Base-by-base conservation (phyloP, 2,329 filamentous ascomycete species). In the Clarireedia homoeocarpa region DNA sequence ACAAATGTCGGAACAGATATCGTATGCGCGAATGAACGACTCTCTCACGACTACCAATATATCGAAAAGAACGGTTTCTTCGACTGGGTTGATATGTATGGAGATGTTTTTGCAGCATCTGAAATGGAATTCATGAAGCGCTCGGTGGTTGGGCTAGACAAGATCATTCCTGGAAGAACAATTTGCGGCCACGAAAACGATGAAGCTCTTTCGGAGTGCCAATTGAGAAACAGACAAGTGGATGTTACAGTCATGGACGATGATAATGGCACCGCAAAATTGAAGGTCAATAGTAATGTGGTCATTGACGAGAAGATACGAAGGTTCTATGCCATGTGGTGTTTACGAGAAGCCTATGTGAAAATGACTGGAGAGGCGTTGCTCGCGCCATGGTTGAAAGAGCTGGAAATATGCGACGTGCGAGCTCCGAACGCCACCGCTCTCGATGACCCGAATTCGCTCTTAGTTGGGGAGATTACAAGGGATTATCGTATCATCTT, bases 351-450 rank as follows among this genome's bases (percentile, higher is more conserved):
- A 72, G 84, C 87, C 0, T 91, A 89, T 68, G 84, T 91, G 70
- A 92, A 91, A 78, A 83, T 92, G 73, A 88, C 86, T 30, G 88
- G 88, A 26, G 86, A 91, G 65, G 88, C 86, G 0, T 75, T 92
- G 57, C 74, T 91, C 7, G 88, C 88, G 0, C 75, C 76, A 4
- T 92, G 88, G 88, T 75, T 92, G 49, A 74, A 74, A 51, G 80
- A 86, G 50, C 73, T 91, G 7, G 85, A 91, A 64, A 89, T 92
- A 66, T 74, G 76, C 57, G 73, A 76, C 49, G 86, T 89, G 4
- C 60, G 62, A 26, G 50, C 58, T 14, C 67, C 67, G 27, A 48
- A 42, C 36, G 50, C 61, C 3, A 26, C 57, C 9, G 27, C n/a
- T 2, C 15, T 59, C 12, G 24, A 56, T 10, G 58, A 62, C 34